Percentiles rank a stretch among this genome's conserved stretches.
phyloP scores from a whole-genome alignment of 2,329 filamentous ascomycete species.

The Fusarium heterosporum region DNA sequence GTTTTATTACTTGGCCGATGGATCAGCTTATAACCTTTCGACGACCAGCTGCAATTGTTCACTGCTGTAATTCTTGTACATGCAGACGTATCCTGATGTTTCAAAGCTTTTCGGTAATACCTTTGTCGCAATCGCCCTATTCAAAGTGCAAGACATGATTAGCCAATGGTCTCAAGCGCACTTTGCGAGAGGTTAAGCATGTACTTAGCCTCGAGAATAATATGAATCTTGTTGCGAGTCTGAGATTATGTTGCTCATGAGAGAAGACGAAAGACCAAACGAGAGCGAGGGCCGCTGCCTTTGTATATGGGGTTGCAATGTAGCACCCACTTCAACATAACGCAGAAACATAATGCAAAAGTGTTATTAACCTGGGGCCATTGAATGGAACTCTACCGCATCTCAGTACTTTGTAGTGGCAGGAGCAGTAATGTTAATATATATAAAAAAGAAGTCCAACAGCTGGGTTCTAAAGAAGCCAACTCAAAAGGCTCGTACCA shows the following conservation, averaged over 20 bases:
- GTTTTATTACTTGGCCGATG: neutral
- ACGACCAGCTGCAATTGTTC: neutral
- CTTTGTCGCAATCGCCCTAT: neutral
- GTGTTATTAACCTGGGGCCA: neutral
- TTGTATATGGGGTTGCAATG: constrained; percentile 18
- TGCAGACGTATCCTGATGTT: too few relatives aligned
- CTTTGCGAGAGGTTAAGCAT: neutral
- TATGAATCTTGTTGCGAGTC: too few relatives aligned
- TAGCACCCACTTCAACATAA: constrained; percentile 28
- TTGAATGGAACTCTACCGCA: neutral
- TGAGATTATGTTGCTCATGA: neutral
- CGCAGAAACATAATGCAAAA: constrained; percentile 41
- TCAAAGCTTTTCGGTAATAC: too few relatives aligned
- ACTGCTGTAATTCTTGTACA: neutral
- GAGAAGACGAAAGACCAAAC: neutral
- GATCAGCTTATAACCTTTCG: neutral
- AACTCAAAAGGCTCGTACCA: neutral
- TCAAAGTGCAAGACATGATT: neutral
- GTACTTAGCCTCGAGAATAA: neutral
- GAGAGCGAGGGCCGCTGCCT: neutral
- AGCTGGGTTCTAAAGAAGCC: too few relatives aligned
- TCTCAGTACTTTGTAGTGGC: neutral
- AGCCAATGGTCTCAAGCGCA: neutral
- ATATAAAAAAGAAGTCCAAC: too few relatives aligned
- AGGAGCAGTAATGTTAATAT: neutral